These are phyloP conservation scores for Microthyrium microscopicum DNA, from an alignment of 2,329 filamentous ascomycete species.

Conservation along the genomic window DNA sequence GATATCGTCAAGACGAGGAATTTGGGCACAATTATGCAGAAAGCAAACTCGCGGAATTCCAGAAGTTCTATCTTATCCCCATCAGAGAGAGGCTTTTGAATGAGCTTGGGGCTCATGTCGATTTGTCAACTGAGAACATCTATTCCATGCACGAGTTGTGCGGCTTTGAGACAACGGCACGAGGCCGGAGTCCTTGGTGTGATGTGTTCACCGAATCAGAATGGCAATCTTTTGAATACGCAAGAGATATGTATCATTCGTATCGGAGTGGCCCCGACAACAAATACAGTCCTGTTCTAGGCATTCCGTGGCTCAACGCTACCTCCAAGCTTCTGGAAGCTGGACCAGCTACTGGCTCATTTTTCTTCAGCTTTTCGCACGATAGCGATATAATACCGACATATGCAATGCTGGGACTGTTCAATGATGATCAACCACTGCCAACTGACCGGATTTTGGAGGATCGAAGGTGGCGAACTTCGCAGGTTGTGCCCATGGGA, in stretches of 20 bases:
- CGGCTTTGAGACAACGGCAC: constrained; percentile 39
- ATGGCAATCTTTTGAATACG: constrained; percentile 40
- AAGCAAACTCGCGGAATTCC: constrained; percentile 29
- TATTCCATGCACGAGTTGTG: constrained; percentile 47
- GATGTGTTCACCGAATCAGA: constrained; percentile 36
- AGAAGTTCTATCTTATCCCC: constrained; percentile 28
- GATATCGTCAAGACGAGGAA: constrained; percentile 21
- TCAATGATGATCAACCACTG: constrained; percentile 26
- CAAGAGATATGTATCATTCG: constrained; percentile 40
- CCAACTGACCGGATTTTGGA: constrained; percentile 28
- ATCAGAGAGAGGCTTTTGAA: constrained; percentile 28
- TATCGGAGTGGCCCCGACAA: constrained; percentile 43
- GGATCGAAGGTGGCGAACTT: constrained; percentile 36
- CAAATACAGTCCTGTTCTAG: constrained; percentile 35
- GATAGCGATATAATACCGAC: constrained; percentile 42
- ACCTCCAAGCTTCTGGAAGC: constrained; percentile 32
- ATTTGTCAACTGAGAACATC: constrained; percentile 15
- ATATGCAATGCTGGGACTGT: constrained; percentile 34
- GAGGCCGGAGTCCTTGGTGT: constrained; percentile 39
- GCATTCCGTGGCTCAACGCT: constrained; percentile 42
- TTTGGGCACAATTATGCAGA: constrained; percentile 35
- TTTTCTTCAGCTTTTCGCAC: constrained; percentile 44
- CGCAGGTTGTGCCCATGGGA: constrained; percentile 40
- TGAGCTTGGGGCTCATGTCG: too few species aligned
- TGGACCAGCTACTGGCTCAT: constrained; percentile 26